phyloP scores from a whole-genome alignment of 305 asterid species.

The Fraxinus greggii region DNA sequence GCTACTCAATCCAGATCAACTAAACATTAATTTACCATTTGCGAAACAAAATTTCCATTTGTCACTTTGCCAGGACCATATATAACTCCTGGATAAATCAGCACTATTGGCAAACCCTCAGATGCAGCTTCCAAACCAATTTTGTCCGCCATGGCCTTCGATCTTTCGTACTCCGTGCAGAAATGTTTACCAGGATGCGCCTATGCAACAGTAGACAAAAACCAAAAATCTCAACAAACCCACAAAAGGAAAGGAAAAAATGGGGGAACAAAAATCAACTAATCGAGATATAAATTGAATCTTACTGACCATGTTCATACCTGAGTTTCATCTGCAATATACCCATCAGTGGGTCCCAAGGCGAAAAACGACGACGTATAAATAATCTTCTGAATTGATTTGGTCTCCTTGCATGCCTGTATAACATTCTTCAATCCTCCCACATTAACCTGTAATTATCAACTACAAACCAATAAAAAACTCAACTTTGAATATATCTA shows the following conservation, averaged over 20 bases:
- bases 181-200: conserved; percentile 59
- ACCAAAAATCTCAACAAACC: not conserved
- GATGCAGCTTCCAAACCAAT: conserved; percentile 75
- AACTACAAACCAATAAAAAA: not conserved
- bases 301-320: conserved; percentile 30
- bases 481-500: conserved; percentile 10
- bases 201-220: conserved; percentile 33
- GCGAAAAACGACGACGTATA: conserved; percentile 92
- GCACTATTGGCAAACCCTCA: conserved; percentile 75
- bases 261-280: not conserved
- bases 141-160: conserved; percentile 73
- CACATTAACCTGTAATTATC: conserved; percentile 61
- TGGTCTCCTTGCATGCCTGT: conserved; percentile 59
- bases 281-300: not conserved
- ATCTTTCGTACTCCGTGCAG: conserved; percentile 86
- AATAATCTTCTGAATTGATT: conserved; percentile 60
- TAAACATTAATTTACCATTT: conserved; percentile 49
- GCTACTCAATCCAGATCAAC: not conserved
- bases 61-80: conserved; percentile 90
- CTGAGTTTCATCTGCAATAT: conserved; percentile 73
- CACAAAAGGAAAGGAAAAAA: not conserved
- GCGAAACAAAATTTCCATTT: conserved; percentile 69
- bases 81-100: conserved; percentile 87
- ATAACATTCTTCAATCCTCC: conserved; percentile 83
- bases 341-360: conserved; percentile 80